A percentile compares a stretch with the other conserved stretches of the same genome.
Evolutionary conservation across 345 rosid genomes (phyloP).

Genomic region (Populus simonii): DNA sequence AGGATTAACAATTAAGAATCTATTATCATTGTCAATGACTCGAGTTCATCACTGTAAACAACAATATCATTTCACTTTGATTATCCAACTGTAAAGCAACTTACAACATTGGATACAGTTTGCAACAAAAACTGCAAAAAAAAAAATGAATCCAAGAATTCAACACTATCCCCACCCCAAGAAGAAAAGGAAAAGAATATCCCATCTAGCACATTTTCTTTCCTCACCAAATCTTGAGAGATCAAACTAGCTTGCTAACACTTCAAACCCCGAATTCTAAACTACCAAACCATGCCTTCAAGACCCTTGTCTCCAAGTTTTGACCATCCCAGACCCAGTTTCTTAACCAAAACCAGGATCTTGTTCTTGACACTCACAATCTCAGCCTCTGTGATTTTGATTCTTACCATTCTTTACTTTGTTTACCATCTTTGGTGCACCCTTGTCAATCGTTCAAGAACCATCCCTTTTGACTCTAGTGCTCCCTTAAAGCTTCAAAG

Average conservation of each 20-base stretch:
- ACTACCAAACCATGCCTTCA: conserved; percentile 59
- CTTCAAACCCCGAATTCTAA: conserved; percentile 18
- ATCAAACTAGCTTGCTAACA: conserved; percentile 5
- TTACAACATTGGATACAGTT: conserved; percentile 36
- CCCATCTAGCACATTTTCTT: neutral
- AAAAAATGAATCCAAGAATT: neutral
- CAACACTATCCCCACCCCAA: neutral
- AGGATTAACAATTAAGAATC: neutral
- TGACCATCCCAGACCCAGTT: conserved; percentile 35
- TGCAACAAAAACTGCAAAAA: conserved; percentile 8
- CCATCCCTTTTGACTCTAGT: conserved; percentile 66
- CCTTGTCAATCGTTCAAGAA: conserved; percentile 60
- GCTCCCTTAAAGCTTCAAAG: conserved; percentile 67
- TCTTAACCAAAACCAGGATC: conserved; percentile 47
- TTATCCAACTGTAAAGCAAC: conserved; percentile 54
- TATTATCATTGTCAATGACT: neutral
- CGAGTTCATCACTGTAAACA: conserved; percentile 8
- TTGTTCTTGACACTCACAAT: conserved; percentile 63
- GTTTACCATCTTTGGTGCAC: conserved; percentile 72
- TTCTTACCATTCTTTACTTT: conserved; percentile 67
- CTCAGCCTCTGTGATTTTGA: conserved; percentile 63
- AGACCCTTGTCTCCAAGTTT: conserved; percentile 51
- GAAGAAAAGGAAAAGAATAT: neutral
- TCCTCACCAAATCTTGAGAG: conserved; percentile 15
- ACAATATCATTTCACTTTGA: conserved; percentile 20